A percentile compares a stretch with the other conserved stretches of the same genome.
Evolutionary conservation across 495 filamentous ascomycete genomes (phyloP).

Genomic region (Penicillium manginii): DNA sequence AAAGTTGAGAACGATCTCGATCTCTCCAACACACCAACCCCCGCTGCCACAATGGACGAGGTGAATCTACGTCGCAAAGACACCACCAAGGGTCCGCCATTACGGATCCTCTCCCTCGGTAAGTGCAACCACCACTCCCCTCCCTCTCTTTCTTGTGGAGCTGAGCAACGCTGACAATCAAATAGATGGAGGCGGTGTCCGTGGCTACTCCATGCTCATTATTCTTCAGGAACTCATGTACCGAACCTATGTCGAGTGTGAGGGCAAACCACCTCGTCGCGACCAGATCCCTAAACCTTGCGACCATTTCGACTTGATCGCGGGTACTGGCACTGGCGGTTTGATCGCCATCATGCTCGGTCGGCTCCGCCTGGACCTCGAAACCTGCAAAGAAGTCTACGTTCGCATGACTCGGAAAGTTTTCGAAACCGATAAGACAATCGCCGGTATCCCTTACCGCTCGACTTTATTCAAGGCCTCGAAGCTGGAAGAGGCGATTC

Average conservation of each 20-base stretch:
- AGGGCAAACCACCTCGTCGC: constrained; percentile 80
- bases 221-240: constrained; percentile 97
- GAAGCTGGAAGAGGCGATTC: constrained; percentile 91
- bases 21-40: constrained; percentile 16
- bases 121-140: constrained; percentile 33
- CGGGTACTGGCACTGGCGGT: constrained; percentile 91
- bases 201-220: constrained; percentile 96
- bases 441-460: constrained; percentile 90
- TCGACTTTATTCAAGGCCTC: constrained; percentile 96
- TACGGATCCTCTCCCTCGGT: constrained; percentile 92
- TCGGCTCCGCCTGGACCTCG: constrained; percentile 85
- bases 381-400: constrained; percentile 95
- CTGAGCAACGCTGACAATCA: constrained; percentile 19
- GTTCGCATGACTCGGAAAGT: constrained; percentile 91
- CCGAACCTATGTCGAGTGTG: constrained; percentile 80
- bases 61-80: constrained; percentile 72
- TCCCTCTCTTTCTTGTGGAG: neutral
- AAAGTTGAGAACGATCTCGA: constrained; percentile 14
- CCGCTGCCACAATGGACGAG: constrained; percentile 33
- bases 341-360: constrained; percentile 97
- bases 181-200: constrained; percentile 91
- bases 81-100: constrained; percentile 90
- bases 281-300: constrained; percentile 94
- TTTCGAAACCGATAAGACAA: constrained; percentile 97
- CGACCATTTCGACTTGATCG: constrained; percentile 97